phyloP scores from a whole-genome alignment of 2,329 filamentous ascomycete species.

The Calonectria fujianensis region DNA sequence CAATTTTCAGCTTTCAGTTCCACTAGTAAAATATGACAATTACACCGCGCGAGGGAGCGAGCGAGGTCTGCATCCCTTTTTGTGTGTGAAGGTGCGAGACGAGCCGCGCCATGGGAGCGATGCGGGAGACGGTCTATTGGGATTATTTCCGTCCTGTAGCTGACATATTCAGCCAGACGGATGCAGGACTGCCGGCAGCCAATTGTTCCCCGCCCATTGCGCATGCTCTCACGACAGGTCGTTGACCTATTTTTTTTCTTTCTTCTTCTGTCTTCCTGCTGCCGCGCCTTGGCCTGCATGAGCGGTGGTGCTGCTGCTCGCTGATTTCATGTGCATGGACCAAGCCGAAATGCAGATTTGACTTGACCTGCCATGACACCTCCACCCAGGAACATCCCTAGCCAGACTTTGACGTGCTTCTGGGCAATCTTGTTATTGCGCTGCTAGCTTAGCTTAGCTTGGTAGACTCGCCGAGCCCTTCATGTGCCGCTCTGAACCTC shows the following conservation, averaged over 20 bases:
- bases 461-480: conserved; percentile 27
- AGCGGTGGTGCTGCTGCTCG: conserved; percentile 17
- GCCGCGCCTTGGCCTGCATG: conserved; percentile 52
- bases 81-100: not conserved
- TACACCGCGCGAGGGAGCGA: not conserved
- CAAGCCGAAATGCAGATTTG: not conserved
- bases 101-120: not conserved
- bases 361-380: not conserved
- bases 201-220: conserved; percentile 47
- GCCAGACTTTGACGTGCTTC: conserved; percentile 4
- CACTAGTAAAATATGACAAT: conserved; percentile 25
- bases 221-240: conserved; percentile 45
- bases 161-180: conserved; percentile 2
- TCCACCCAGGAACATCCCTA: conserved; percentile 12
- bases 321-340: conserved; percentile 18
- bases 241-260: not conserved
- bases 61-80: not conserved
- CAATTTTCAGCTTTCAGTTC: conserved; percentile 32
- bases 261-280: conserved; percentile 30
- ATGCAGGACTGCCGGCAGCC: conserved; percentile 36
- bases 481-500: conserved; percentile 15
- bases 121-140: not conserved
- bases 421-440: not conserved
- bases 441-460: not conserved
- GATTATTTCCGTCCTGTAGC: conserved; percentile 16